Base-by-base conservation (phyloP, 2,329 filamentous ascomycete genomes). In the Blumeriella jaapii region DNA sequence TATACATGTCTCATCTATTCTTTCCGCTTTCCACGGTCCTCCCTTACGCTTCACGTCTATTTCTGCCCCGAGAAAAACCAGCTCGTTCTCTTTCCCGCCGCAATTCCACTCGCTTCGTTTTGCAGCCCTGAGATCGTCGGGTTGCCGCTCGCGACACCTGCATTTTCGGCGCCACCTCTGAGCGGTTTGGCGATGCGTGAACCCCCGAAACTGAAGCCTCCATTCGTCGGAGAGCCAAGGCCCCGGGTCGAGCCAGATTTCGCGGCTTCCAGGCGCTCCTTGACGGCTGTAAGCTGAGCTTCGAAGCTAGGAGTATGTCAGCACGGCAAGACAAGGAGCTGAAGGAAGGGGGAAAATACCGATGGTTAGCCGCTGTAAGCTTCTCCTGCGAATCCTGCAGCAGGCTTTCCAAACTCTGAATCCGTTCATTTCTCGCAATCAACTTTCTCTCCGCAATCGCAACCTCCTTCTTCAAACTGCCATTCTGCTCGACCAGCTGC, bases 371-470 rank as follows among this genome's bases (percentile, higher is more conserved):
- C 42, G 89, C 82, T 19, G 89, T 93, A 58, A 98, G 73, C 67
- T 98, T 98, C 68, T 98, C 91, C 64, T 98, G 91, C 56, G 85
- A 93, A 60, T 98, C 91, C 59, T 94, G 86, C 52, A 98, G 70
- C 55, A 98, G 65, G 54, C 74, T 80, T 65, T 98, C 91, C 29
- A 98, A 68, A 58, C 83, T 93, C 60, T 93, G 80, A 57, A 98
- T 98, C 39, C 91, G 82, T 68, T 98, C 91, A 56, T 96, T 96
- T 51, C 91, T 72, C 15, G 91, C 91, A 59, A 93, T 93, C 44
- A 98, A 70, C 63, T 98, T 98, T 51, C 91, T 77, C 68, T 98
- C 91, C 0, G 91, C 91, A 56, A 98, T 98, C 36, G 91, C 91
- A 36, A 98, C 91, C 63, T 98, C 91, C 69, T 98, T 96, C 77